These are phyloP conservation scores for Paxillus ammoniavirescens DNA, from an alignment of 768 basidiomycete species.

Conservation along the genomic window DNA sequence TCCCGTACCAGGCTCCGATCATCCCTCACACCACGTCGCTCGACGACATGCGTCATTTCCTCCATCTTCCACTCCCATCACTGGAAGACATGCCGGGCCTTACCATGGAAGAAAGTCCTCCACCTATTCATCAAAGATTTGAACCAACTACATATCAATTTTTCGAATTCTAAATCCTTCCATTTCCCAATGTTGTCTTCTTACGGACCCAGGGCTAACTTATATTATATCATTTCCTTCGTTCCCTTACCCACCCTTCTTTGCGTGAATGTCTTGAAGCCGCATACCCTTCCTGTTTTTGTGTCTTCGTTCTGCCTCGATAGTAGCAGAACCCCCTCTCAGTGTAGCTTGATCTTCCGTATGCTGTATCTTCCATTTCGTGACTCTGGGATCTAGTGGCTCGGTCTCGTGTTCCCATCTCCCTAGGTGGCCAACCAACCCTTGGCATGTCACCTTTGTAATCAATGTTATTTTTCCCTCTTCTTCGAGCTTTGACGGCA, in stretches of 20 bases:
- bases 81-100: constrained; percentile 81
- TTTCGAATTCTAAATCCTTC: constrained; percentile 61
- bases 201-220: constrained; percentile 10
- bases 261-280: not conserved
- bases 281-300: constrained; percentile 8
- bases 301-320: constrained; percentile 1
- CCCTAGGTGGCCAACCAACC: constrained; percentile 2
- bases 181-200: constrained; percentile 7
- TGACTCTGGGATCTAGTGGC: constrained; percentile 1
- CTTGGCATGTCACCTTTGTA: constrained; percentile 12
- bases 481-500: too few species aligned
- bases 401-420: constrained; percentile 6
- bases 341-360: constrained; percentile 29
- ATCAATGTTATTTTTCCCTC: not conserved
- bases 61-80: constrained; percentile 73
- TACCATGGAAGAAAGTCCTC: constrained; percentile 57
- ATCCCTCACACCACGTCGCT: constrained; percentile 76
- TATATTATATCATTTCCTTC: constrained; percentile 26
- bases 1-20: constrained; percentile 68
- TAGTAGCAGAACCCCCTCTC: not conserved
- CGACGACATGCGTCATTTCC: constrained; percentile 86
- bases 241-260: not conserved
- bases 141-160: constrained; percentile 72
- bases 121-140: constrained; percentile 58
- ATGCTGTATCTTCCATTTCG: constrained; percentile 28